Base-by-base conservation (phyloP, 257 asterid species). In the Lantana camara region DNA sequence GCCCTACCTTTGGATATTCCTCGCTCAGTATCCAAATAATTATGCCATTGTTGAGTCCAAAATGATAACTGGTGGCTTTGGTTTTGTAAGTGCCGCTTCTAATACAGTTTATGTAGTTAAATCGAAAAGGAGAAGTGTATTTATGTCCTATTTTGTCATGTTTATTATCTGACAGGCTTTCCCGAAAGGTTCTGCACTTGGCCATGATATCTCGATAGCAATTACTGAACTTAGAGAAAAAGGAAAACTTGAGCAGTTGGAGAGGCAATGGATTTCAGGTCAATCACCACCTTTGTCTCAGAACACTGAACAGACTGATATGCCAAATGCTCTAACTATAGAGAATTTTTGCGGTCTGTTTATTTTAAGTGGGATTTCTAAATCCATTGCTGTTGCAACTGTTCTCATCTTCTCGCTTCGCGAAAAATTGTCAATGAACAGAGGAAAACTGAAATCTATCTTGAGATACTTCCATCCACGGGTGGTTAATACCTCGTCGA, bases 211-310 rank as follows among this genome's bases (percentile, higher is more conserved):
- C 37, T 78, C 87, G 21, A 63, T 38, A 55, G 78, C 72, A 57
- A 81, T 81, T 34, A 29, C 63, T 3, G 55, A 65, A 38, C 73
- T 81, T 12, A 70, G 87, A 63, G 82, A 69, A 49, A 71, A 69
- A 40, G 78, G 82, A 54, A 56, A 14, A 54, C 82, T 81, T n/a
- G 14, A 3, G 30, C 46, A 19, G 44, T 32, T 81, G 76, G 87
- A 81, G 69, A 60, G 49, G 35, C 38, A 34, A 69, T 81, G 87
- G 84, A 58, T 72, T 46, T 56, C 64, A 7, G 29, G 46, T 24
- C 46, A 44, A 63, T 17, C 49, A 13, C 17, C 67, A 11, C 29
- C 32, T 9, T 10, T 37, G 12, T 44, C 67, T 10, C 67, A 58
- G 42, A n/a, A 59, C 27, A 17, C 13, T 23, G 68, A 41, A 2